These are phyloP conservation scores for Kappamyces sp. DNA, from an alignment of 192 early-diverging fungal genomes.

Conservation along the genomic window DNA sequence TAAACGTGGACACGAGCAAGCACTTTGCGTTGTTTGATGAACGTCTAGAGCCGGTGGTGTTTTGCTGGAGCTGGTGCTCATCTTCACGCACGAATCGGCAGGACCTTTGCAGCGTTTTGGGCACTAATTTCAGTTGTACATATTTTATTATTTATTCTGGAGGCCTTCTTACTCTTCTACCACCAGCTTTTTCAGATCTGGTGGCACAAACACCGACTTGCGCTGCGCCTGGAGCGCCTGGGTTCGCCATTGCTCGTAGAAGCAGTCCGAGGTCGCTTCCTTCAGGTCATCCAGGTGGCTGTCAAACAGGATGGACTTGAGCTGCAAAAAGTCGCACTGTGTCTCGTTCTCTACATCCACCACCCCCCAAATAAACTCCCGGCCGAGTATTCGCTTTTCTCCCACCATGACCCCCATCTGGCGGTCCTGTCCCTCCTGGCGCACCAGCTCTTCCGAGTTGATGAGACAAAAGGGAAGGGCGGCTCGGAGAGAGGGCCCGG, in stretches of 20 bases:
- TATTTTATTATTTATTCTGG: too few relatives aligned
- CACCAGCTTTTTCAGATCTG: background rate
- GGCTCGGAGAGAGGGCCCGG: constrained; percentile 21
- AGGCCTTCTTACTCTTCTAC: background rate
- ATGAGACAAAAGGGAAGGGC: constrained; percentile 42
- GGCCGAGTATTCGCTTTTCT: constrained; percentile 21
- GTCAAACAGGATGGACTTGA: constrained; percentile 36
- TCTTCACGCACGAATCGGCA: too few relatives aligned
- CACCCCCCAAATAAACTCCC: constrained; percentile 41
- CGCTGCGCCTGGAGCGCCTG: constrained; percentile 40
- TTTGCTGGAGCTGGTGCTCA: too few relatives aligned
- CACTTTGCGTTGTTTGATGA: too few relatives aligned
- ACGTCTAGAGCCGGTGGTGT: too few relatives aligned
- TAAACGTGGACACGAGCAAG: too few relatives aligned
- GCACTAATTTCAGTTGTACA: too few relatives aligned
- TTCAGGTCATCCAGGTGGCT: constrained; percentile 42
- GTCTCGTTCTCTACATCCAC: constrained; percentile 43
- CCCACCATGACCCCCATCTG: constrained; percentile 4
- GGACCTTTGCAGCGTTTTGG: too few relatives aligned
- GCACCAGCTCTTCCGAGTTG: constrained; percentile 37
- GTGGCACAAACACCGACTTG: constrained; percentile 23
- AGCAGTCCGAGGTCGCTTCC: constrained; percentile 32
- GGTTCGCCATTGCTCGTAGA: constrained; percentile 50
- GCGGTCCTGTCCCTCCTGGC: constrained; percentile 15
- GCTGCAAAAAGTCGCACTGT: constrained; percentile 40